Evolutionary conservation across 1,284 basidiomycete species (phyloP).

Genomic region (Cutaneotrichosporon dermatis): DNA sequence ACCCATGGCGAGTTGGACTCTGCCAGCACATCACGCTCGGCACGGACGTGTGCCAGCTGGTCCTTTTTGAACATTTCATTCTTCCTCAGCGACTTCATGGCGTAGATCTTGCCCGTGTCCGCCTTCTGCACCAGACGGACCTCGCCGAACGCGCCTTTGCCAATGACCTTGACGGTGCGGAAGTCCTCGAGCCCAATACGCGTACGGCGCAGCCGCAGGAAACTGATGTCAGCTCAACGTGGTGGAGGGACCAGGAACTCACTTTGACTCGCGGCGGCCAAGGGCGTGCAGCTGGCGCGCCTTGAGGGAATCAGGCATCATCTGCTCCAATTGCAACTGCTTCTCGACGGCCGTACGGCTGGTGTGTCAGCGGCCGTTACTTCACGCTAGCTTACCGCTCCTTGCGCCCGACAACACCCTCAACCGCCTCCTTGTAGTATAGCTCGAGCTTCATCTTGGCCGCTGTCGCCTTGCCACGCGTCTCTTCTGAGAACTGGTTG

Average conservation of each 20-base stretch:
- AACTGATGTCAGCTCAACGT: slow-evolving; percentile 44
- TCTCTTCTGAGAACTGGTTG: slow-evolving; percentile 75
- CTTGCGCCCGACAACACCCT: slow-evolving; percentile 84
- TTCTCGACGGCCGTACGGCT: slow-evolving; percentile 92
- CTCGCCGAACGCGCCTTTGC: slow-evolving; percentile 98
- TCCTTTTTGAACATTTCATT: slow-evolving; percentile 99
- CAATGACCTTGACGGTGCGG: slow-evolving; percentile 95
- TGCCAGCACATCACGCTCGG: slow-evolving; percentile 95
- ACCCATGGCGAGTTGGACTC: slow-evolving; percentile 98
- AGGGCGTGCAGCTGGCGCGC: slow-evolving; percentile 86
- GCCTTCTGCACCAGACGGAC: slow-evolving; percentile 94
- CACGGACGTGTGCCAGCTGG: slow-evolving; percentile 94
- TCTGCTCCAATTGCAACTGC: slow-evolving; percentile 68
- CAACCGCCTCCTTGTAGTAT: slow-evolving; percentile 93
- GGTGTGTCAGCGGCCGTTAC: slow-evolving; percentile 11
- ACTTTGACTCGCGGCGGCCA: slow-evolving; percentile 81
- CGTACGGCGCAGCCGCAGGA: slow-evolving; percentile 83
- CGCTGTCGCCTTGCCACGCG: slow-evolving; percentile 85
- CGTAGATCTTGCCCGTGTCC: slow-evolving; percentile 96
- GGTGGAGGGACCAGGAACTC: slow-evolving; percentile 23
- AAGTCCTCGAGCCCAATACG: slow-evolving; percentile 92
- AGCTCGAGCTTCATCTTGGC: slow-evolving; percentile 97
- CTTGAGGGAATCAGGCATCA: slow-evolving; percentile 77
- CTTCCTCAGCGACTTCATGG: slow-evolving; percentile 98
- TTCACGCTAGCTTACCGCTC: slow-evolving; percentile 57